Evolutionary conservation across 805 yeast genomes (phyloP), one percentile per base, ranked within the genome.

Genomic region (Spathaspora boniae): DNA sequence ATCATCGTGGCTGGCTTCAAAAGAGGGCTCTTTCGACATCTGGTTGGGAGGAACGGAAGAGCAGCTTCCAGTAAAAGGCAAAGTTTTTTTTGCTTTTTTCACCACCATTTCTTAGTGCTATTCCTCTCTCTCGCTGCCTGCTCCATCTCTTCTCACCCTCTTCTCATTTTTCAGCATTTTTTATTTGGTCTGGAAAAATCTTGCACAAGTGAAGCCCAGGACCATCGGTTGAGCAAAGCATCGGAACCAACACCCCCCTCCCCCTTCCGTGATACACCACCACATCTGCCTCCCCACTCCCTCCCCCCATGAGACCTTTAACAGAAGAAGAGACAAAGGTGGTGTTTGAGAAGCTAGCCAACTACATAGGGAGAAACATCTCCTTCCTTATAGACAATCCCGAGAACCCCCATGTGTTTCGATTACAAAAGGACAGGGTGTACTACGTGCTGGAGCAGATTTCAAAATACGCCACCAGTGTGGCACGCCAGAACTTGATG

Each of bases 251-350:
- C n/a, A n/a, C n/a, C n/a, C n/a, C n/a, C n/a, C n/a, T n/a, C n/a
- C n/a, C n/a, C 25, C n/a, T 22, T 22, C 25, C n/a, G 25, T n/a
- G n/a, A n/a, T 26, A 26, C 16, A 26, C 16, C 14, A 6, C 11
- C 25, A 11, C n/a, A n/a, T n/a, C n/a, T n/a, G n/a, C n/a, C 18
- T 9, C 6, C 9, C 24, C 19, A 28, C 12, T 20, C 31, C 14
- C 12, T 6, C 9, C 16, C 8, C 11, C n/a, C 24, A 91, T 91
- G 98, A 83, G 98, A 72, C 86, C 88, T 33, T 74, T 91, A 47
- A 91, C 98, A 46, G 98, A 91, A 58, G 96, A 88, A 60, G 98
- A 93, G 59, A 91, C 98, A 28, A 87, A 85, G 59, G 91, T 83
- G 12, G 95, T 93, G 27, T 91, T 93, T 59, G 98, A 93, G 56